phyloP scores from a whole-genome alignment of 2,329 filamentous ascomycete genomes.

The Penicillium italicum region DNA sequence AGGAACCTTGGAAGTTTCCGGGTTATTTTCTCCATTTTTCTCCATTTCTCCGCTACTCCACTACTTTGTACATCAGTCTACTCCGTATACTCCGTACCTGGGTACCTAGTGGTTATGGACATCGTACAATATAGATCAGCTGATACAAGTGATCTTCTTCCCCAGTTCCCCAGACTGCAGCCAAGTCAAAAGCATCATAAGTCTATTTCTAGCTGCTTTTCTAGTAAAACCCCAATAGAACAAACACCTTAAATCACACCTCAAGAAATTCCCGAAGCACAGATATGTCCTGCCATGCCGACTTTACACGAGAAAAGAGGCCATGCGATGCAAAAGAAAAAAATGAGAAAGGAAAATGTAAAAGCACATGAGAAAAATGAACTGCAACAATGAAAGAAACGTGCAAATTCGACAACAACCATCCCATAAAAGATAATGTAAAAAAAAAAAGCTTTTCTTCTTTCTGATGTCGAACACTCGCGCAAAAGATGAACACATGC shows the following conservation, averaged over 20 bases:
- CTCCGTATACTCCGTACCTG: too few species aligned
- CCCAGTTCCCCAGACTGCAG: not conserved
- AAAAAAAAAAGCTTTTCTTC: slow-evolving; percentile 27
- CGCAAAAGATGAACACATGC: slow-evolving; percentile 33
- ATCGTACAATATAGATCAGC: not conserved
- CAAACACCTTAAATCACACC: slow-evolving; percentile 25
- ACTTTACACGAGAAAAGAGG: slow-evolving; percentile 22
- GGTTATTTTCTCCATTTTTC: not conserved
- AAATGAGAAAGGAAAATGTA: not conserved
- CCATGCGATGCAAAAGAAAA: slow-evolving; percentile 22
- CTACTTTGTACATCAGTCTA: too few species aligned
- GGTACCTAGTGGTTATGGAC: too few species aligned
- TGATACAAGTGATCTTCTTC: not conserved
- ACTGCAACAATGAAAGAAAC: slow-evolving; percentile 11
- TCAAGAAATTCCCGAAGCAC: slow-evolving; percentile 19
- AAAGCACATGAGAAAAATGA: slow-evolving; percentile 3
- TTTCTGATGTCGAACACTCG: slow-evolving; percentile 24
- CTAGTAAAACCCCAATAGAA: slow-evolving; percentile 13
- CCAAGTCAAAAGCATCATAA: not conserved
- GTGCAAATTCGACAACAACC: slow-evolving; percentile 13
- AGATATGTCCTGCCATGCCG: slow-evolving; percentile 24
- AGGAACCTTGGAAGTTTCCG: slow-evolving; percentile 21
- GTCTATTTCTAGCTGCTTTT: slow-evolving; percentile 30
- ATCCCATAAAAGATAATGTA: slow-evolving; percentile 6
- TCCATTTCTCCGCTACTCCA: slow-evolving; percentile 1